Evolutionary conservation across 2,329 filamentous ascomycete genomes (phyloP), one percentile per base, ranked within the genome.

Genomic region (Aureobasidium namibiae): DNA sequence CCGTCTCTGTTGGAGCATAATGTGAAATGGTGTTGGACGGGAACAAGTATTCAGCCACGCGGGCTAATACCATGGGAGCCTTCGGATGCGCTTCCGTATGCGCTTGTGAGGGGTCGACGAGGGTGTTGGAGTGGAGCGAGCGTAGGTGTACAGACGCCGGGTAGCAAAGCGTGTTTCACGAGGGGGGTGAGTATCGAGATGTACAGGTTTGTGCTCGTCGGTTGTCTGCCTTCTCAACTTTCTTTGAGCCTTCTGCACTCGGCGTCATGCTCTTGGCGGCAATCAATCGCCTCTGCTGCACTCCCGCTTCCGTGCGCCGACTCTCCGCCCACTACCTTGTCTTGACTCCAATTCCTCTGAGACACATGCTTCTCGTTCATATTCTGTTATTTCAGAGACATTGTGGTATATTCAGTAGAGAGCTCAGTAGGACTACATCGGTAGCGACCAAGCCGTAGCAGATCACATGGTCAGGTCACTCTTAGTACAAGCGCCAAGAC

Each of bases 41-140:
- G 65, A 71, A 73, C 65, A 78, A 70, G 70, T 76, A 74, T 68
- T 75, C 73, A 70, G 75, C 75, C 73, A 76, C 71, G 61, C 73
- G 74, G 75, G 72, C 76, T 72, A 78, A 69, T 69, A 78, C 75
- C 76, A 78, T 79, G 69, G 71, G 74, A 59, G 62, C 45, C 45
- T 45, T 52, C 26, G 42, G 26, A n/a, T 34, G 52, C 52, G 52
- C 52, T 14, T 56, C 26, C n/a, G 29, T n/a, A 24, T 38, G 56
- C 66, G 66, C 54, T 44, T 16, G 18, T n/a, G 1, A 1, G 6
- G 1, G 14, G n/a, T 41, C 26, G 50, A 33, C 16, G 33, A 42
- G 38, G 7, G 23, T n/a, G 11, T 9, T n/a, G 11, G 26, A 42
- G 31, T 14, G 26, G n/a, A 31, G 24, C 24, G 36, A 42, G 26